These are phyloP conservation scores for Nicotiana noctiflora DNA, from an alignment of 257 asterid species.

Conservation along the genomic window DNA sequence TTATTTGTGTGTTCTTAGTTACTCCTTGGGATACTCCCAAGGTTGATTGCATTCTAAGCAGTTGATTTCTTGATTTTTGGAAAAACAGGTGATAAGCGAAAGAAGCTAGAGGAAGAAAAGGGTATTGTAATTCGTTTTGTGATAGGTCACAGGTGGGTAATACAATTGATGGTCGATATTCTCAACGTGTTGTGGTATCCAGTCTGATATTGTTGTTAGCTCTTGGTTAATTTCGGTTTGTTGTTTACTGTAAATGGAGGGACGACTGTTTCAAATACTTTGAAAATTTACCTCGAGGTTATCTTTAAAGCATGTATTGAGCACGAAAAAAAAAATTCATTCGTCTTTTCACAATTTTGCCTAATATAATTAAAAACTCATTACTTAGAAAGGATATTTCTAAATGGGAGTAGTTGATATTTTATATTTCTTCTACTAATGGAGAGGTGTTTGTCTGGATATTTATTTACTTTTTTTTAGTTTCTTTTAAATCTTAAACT, in stretches of 20 bases:
- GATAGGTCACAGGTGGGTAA: constrained; percentile 52
- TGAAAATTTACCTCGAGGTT: background rate
- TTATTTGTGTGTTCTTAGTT: background rate
- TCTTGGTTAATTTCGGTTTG: background rate
- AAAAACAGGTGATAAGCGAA: constrained; percentile 41
- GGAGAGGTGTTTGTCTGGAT: background rate
- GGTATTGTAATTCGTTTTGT: constrained; percentile 51
- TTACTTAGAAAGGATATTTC: background rate
- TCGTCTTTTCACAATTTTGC: background rate
- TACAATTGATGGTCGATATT: background rate
- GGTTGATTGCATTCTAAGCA: constrained; percentile 5
- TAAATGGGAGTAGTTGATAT: background rate
- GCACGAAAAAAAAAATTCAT: background rate
- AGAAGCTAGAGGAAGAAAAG: constrained; percentile 59
- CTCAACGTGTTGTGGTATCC: background rate
- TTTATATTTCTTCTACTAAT: background rate
- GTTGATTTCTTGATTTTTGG: constrained; percentile 13
- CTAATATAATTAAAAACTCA: background rate
- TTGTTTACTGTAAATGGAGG: background rate
- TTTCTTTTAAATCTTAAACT: background rate
- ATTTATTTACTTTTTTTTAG: background rate
- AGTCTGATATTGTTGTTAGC: background rate
- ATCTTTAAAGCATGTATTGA: background rate
- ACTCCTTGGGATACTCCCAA: background rate
- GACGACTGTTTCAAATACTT: background rate